Conservation (phyloP, 2,329 filamentous ascomycete species). For the Colletotrichum chrysophilum region DNA sequence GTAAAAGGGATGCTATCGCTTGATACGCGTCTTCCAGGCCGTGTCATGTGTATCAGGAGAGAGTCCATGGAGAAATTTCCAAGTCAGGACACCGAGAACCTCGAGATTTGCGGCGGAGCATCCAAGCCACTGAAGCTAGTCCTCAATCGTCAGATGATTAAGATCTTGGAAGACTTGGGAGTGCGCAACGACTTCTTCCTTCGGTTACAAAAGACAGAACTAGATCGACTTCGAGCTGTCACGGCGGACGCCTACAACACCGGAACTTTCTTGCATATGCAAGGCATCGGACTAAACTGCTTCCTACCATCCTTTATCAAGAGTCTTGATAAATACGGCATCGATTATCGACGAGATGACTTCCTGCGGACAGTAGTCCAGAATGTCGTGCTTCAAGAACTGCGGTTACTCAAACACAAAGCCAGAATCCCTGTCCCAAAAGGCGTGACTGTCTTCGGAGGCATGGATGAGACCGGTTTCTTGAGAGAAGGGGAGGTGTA, state of each 20-base stretch:
- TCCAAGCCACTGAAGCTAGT: slow-evolving; percentile 71
- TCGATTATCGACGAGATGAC: slow-evolving; percentile 70
- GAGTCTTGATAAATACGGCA: slow-evolving; percentile 57
- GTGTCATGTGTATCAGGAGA: slow-evolving; percentile 64
- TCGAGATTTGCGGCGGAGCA: slow-evolving; percentile 76
- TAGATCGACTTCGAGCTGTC: slow-evolving; percentile 64
- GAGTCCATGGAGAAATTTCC: slow-evolving; percentile 83
- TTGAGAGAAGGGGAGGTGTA: slow-evolving; percentile 73
- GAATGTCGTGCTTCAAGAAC: slow-evolving; percentile 69
- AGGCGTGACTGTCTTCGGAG: slow-evolving; percentile 79
- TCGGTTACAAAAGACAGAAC: slow-evolving; percentile 65
- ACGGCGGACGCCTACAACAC: slow-evolving; percentile 66
- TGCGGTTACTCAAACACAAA: slow-evolving; percentile 79
- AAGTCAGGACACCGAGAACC: slow-evolving; percentile 54
- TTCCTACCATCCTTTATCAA: slow-evolving; percentile 67
- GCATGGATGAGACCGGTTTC: slow-evolving; percentile 81
- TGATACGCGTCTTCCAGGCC: slow-evolving; percentile 64
- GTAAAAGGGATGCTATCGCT: slow-evolving; percentile 81
- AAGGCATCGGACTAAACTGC: slow-evolving; percentile 65
- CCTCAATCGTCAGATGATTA: slow-evolving; percentile 82
- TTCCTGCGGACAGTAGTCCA: slow-evolving; percentile 78
- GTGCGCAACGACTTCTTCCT: slow-evolving; percentile 66
- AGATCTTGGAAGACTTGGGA: slow-evolving; percentile 82
- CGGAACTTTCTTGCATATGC: slow-evolving; percentile 66
- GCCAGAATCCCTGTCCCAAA: slow-evolving; percentile 74